Conservation (phyloP, 768 basidiomycete genomes). For the Candolleomyces aberdarensis region DNA sequence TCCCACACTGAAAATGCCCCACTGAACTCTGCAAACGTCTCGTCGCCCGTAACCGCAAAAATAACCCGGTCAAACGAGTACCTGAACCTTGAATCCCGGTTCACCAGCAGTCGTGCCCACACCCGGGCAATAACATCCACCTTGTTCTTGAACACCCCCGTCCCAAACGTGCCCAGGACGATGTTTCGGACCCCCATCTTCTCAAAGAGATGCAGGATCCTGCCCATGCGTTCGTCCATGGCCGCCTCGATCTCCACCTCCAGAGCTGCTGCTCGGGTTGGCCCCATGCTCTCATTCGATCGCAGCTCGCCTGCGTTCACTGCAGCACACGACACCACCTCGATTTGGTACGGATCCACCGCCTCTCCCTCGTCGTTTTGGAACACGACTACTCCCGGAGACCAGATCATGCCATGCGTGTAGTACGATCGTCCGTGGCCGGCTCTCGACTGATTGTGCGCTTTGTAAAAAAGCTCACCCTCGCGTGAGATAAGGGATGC, state of each 20-base stretch:
- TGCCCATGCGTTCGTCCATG: slow-evolving; percentile 69
- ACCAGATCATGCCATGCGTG: slow-evolving; percentile 77
- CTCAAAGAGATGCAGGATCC: slow-evolving; percentile 62
- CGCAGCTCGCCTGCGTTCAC: slow-evolving; percentile 59
- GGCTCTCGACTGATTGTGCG: slow-evolving; percentile 37
- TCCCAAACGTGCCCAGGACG: slow-evolving; percentile 72
- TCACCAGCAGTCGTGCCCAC: slow-evolving; percentile 58
- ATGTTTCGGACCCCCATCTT: slow-evolving; percentile 49
- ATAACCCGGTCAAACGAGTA: slow-evolving; percentile 56
- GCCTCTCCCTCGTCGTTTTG: slow-evolving; percentile 60
- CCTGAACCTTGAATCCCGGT: slow-evolving; percentile 46
- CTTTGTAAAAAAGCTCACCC: slow-evolving; percentile 58
- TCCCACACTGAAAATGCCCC: slow-evolving; percentile 13
- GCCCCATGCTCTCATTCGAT: slow-evolving; percentile 17
- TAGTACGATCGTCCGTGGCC: slow-evolving; percentile 44
- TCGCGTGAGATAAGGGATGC: slow-evolving; percentile 54
- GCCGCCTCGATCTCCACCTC: slow-evolving; percentile 44
- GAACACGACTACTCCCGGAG: slow-evolving; percentile 59
- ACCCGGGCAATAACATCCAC: slow-evolving; percentile 53
- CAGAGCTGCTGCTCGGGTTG: neutral
- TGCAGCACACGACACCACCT: slow-evolving; percentile 70
- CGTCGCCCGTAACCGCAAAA: slow-evolving; percentile 49
- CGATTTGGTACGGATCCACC: slow-evolving; percentile 54
- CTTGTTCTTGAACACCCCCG: slow-evolving; percentile 65
- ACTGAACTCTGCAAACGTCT: slow-evolving; percentile 21